Evolutionary conservation across 768 basidiomycete species (phyloP), one percentile per base, ranked within the genome.

Genomic region (Mycena vitilis): DNA sequence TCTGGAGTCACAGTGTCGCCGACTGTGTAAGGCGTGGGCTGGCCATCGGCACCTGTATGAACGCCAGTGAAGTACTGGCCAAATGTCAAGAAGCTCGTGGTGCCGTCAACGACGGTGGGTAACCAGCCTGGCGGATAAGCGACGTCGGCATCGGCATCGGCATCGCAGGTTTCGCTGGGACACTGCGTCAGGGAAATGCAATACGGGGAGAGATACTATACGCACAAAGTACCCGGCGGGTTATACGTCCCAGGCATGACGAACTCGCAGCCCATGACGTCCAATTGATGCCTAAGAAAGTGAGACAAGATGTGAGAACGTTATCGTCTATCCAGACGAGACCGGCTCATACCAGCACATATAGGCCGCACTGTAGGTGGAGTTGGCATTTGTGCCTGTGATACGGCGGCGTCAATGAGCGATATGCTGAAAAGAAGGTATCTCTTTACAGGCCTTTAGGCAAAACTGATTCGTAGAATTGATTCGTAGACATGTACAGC

Each of bases 81-180:
- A 56, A 84, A 85, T 34, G 79, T 81, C 10, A 82, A 83, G 76
- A 83, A 85, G 18, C 71, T 67, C 10, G 83, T 80, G 0, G 76
- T 78, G 54, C 82, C 82, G 56, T 73, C 77, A 10, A 78, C 80
- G 55, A 78, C 81, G 34, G 79, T 80, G 55, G 82, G 82, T 72
- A 83, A 84, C 81, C 83, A 83, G 49, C 84, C 84, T 25, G 84
- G 84, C 7, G 84, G 84, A 56, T 84, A 84, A 10, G 83, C 84
- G 62, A 83, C 80, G 42, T 84, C 83, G 12, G 83, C 83, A 11
- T 84, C 84, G 62, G 82, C 80, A 38, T 84, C 83, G 12, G 83
- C 83, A 11, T 84, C 83, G 59, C 83, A 84, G 44, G 78, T 78
- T 69, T 84, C 81, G 65, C 83, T 83, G 57, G 8, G 44, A 45